Conservation (phyloP, 768 basidiomycete genomes). For the Leucogyrophana mollusca region DNA sequence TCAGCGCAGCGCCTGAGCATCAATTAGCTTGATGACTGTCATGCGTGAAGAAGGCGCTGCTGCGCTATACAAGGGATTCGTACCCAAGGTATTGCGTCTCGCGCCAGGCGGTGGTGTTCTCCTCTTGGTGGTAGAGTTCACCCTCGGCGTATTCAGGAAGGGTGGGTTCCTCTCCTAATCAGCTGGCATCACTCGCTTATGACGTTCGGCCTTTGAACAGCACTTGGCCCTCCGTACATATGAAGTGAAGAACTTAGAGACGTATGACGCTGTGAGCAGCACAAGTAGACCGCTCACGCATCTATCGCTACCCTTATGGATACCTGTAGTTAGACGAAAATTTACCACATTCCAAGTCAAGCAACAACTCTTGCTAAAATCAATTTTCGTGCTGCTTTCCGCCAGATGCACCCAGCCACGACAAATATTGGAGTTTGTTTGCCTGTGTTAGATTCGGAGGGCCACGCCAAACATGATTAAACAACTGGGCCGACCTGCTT, state of each 20-base stretch:
- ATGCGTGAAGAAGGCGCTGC: slow-evolving; percentile 83
- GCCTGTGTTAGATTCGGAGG: slow-evolving; percentile 5
- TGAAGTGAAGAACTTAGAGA: slow-evolving; percentile 3
- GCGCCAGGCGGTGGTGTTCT: slow-evolving; percentile 96
- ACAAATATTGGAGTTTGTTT: slow-evolving; percentile 3
- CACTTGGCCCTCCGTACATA: slow-evolving; percentile 33
- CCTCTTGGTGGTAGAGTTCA: slow-evolving; percentile 90
- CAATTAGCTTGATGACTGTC: slow-evolving; percentile 60
- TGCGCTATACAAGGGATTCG: slow-evolving; percentile 93
- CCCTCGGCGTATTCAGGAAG: slow-evolving; percentile 71
- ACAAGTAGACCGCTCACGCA: neutral
- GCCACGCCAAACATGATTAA: slow-evolving; percentile 1
- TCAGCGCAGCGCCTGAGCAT: neutral
- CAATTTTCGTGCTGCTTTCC: too few species aligned
- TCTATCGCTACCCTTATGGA: neutral
- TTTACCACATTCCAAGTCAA: too few species aligned
- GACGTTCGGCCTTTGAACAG: slow-evolving; percentile 12
- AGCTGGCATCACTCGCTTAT: neutral
- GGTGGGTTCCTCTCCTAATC: slow-evolving; percentile 38
- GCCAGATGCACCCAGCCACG: too few species aligned
- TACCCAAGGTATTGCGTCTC: slow-evolving; percentile 91
- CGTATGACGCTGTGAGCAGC: neutral
- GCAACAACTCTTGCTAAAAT: too few species aligned
- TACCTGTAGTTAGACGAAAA: too few species aligned
- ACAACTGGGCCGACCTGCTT: neutral